Conservation (phyloP, 441 rosid species). For the Theobroma grandiflorum region DNA sequence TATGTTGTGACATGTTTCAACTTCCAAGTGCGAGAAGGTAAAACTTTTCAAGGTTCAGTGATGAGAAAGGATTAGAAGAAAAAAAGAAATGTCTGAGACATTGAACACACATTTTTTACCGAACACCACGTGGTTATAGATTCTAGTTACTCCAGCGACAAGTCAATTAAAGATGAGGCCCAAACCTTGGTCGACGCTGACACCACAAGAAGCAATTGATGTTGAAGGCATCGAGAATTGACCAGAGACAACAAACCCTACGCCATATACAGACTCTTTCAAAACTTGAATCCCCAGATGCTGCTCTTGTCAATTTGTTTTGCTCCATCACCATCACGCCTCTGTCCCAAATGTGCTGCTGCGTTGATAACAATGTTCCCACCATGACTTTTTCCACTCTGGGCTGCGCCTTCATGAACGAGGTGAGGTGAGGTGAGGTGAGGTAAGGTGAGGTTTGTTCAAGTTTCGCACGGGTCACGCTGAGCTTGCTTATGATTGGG, state of each 20-base stretch:
- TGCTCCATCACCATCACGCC: constrained; percentile 35
- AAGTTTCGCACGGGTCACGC: not conserved
- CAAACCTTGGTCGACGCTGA: constrained; percentile 11
- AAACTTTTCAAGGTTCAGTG: no score
- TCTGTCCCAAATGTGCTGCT: not conserved
- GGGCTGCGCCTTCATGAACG: not conserved
- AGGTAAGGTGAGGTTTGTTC: not conserved
- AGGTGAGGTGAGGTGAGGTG: no score
- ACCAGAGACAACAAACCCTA: not conserved
- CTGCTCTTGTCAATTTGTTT: not conserved
- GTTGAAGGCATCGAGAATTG: constrained; percentile 2
- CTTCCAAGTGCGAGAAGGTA: no score
- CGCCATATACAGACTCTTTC: not conserved
- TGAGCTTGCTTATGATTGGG: not conserved
- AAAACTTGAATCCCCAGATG: not conserved
- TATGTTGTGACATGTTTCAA: no score
- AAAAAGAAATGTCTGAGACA: no score
- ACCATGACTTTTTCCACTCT: not conserved
- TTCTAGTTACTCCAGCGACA: not conserved
- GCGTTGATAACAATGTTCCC: not conserved
- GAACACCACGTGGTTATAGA: not conserved
- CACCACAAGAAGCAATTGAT: not conserved
- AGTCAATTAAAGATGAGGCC: not conserved
- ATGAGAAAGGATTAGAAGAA: no score
- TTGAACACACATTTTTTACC: no score